Evolutionary conservation across 768 basidiomycete genomes (phyloP).

Genomic region (Chiua virens): DNA sequence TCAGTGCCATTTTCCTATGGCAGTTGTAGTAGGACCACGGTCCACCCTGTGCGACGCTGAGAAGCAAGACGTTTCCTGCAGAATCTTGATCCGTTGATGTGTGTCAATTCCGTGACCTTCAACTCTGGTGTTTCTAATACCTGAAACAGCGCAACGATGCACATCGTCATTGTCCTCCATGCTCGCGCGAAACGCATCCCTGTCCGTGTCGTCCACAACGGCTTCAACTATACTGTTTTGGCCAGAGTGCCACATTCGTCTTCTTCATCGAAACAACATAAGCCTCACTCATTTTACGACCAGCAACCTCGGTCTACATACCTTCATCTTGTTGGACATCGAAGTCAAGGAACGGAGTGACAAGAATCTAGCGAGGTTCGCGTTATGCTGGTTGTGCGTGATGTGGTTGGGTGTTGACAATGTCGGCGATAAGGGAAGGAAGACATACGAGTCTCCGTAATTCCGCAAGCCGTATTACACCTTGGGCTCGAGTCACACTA

Average conservation of each 20-base stretch:
- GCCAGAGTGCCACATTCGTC: slow-evolving; percentile 92
- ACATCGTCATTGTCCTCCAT: slow-evolving; percentile 92
- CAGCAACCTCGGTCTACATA: slow-evolving; percentile 85
- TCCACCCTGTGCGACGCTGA: slow-evolving; percentile 73
- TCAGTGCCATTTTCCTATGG: no score
- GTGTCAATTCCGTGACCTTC: slow-evolving; percentile 14
- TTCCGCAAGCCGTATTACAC: slow-evolving; percentile 82
- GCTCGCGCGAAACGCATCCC: slow-evolving; percentile 79
- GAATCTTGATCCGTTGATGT: slow-evolving; percentile 99
- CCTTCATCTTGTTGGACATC: slow-evolving; percentile 93
- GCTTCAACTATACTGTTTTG: slow-evolving; percentile 96
- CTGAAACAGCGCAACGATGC: slow-evolving; percentile 81
- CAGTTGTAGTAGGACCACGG: no score
- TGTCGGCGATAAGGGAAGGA: slow-evolving; percentile 67
- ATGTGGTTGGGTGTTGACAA: not conserved
- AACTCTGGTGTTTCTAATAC: not conserved
- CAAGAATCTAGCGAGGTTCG: slow-evolving; percentile 90
- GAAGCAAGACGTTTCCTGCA: slow-evolving; percentile 84
- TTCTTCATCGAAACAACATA: slow-evolving; percentile 99
- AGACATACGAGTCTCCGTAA: slow-evolving; percentile 95
- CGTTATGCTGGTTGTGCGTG: not conserved
- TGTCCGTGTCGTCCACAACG: slow-evolving; percentile 89
- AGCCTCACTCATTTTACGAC: slow-evolving; percentile 93
- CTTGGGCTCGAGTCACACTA: slow-evolving; percentile 59
- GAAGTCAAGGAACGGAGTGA: slow-evolving; percentile 98